These are phyloP conservation scores for Tagetes erecta DNA, from an alignment of 129 eudicot genomes.

Conservation along the genomic window DNA sequence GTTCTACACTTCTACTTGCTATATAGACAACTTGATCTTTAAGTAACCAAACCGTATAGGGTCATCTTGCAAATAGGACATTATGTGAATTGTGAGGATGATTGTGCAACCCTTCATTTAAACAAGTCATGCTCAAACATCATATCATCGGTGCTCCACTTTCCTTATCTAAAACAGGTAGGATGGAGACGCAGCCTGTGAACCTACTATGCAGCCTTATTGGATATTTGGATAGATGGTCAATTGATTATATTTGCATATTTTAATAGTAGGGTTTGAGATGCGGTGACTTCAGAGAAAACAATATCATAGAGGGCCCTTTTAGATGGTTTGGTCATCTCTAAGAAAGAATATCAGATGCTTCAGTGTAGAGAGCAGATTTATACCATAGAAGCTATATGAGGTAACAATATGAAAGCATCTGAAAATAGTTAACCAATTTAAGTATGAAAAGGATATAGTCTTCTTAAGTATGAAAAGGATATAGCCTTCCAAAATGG, in stretches of 20 bases:
- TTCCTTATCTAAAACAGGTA: constrained; percentile 3
- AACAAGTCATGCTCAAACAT: neutral
- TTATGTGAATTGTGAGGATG: neutral
- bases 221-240: neutral
- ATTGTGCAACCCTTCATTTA: constrained; percentile 16
- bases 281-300: constrained; percentile 3
- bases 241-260: neutral
- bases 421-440: neutral
- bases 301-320: constrained; percentile 6
- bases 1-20: neutral
- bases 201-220: constrained; percentile 9
- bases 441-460: neutral
- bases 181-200: constrained; percentile 9
- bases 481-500: neutral
- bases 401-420: neutral
- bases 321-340: constrained; percentile 12
- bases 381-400: constrained; percentile 1
- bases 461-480: neutral
- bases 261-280: neutral
- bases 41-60: constrained; percentile 1
- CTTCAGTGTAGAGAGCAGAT: neutral
- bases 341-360: neutral
- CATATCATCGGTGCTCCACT: neutral
- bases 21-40: neutral
- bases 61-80: constrained; percentile 10